phyloP scores from a whole-genome alignment of 1,139 yeast species.

The Kazachstania sp. region DNA sequence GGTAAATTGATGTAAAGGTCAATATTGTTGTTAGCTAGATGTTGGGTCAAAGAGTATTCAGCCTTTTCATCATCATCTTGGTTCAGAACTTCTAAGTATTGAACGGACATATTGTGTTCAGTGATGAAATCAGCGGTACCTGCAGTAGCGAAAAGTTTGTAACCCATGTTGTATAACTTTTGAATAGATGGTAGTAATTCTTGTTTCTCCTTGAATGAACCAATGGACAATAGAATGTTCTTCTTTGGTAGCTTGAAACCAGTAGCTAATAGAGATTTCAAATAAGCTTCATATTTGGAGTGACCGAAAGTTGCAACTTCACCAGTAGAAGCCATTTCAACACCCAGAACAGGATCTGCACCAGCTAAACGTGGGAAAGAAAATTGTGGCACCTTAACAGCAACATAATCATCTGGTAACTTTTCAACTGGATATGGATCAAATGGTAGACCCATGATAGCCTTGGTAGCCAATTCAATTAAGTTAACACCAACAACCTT shows the following conservation, averaged over 20 bases:
- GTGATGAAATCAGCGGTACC: conserved; percentile 98
- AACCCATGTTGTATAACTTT: conserved; percentile 77
- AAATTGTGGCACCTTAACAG: conserved; percentile 96
- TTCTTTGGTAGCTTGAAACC: conserved; percentile 94
- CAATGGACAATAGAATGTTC: conserved; percentile 87
- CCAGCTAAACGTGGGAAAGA: conserved; percentile 97
- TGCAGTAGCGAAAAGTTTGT: conserved; percentile 89
- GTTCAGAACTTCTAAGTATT: conserved; percentile 81
- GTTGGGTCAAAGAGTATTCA: conserved; percentile 93
- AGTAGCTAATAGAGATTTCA: conserved; percentile 88
- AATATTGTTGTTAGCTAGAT: conserved; percentile 91
- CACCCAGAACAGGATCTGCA: conserved; percentile 97
- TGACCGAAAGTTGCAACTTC: conserved; percentile 97
- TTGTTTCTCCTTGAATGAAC: conserved; percentile 94
- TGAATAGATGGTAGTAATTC: conserved; percentile 85
- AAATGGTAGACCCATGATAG: conserved; percentile 82
- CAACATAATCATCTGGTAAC: conserved; percentile 90
- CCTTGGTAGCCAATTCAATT: conserved; percentile 96
- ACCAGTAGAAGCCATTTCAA: conserved; percentile 99
- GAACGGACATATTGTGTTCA: conserved; percentile 90
- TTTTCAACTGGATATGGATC: conserved; percentile 83
- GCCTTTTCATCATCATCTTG: conserved; percentile 71
- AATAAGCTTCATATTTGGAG: conserved; percentile 93
- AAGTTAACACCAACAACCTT: conserved; percentile 95
- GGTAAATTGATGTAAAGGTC: conserved; percentile 96